Evolutionary conservation across 2,329 filamentous ascomycete genomes (phyloP), one percentile per base, ranked within the genome.

Genomic region (Didymella pomorum): DNA sequence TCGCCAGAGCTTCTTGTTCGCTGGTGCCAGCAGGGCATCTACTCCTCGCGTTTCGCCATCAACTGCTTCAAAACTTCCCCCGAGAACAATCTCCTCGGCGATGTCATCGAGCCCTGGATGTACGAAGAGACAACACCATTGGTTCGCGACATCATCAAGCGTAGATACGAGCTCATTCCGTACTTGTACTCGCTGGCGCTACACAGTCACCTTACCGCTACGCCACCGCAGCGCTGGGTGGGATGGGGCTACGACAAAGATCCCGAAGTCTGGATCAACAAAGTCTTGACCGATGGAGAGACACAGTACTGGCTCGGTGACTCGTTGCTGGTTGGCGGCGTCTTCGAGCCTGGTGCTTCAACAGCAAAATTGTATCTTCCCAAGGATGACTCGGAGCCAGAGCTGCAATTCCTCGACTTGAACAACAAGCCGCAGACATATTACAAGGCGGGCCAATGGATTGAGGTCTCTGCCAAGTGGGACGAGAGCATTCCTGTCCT

Each of bases 21-120:
- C 28, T 92, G 89, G 89, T 81, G 91, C 12, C 89, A 92, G 69
- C 82, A 90, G 2, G 89, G 89, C 6, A 84, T 87, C 59, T 85
- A 91, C 76, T 89, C 87, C 1, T 83, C 87, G 0, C 86, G 89
- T 0, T 91, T 92, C 66, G 87, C 89, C 11, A 91, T 91, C 79
- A 92, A 92, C 75, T 92, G 89, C 75, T 91, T 89, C 83, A 92
- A 92, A 78, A 92, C 89, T 0, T 85, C 83, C 0, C 82, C 84
- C 0, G 79, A 83, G 0, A 86, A 91, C 73, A 91, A 87, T 66
- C 80, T 81, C 0, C 81, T 90, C 23, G 89, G 89, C 8, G 89
- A 90, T 33, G 88, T 92, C 0, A 92, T 92, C 57, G 89, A 91
- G 76, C 89, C 89, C 0, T 92, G 88, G 87, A 91, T 91, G 87